Percentiles rank a stretch among this genome's conserved stretches.
phyloP scores from a whole-genome alignment of 257 asterid species.

The Nicotiana tomentosiformis region DNA sequence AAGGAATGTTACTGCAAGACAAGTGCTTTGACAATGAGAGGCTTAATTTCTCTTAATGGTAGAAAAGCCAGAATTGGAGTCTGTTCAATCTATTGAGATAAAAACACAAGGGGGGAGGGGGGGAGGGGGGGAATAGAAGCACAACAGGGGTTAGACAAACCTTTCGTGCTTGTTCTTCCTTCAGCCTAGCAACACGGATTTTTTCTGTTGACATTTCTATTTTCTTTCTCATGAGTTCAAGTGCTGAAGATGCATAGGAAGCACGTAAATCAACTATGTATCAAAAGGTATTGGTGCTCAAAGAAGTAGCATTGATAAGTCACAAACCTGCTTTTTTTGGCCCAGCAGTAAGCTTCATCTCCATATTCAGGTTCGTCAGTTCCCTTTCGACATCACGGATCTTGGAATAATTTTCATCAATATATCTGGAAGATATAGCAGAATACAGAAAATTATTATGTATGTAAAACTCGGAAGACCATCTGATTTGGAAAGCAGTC shows the following conservation, averaged over 20 bases:
- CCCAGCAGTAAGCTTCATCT: slow-evolving; percentile 95
- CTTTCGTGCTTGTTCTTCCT: slow-evolving; percentile 77
- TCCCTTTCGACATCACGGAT: slow-evolving; percentile 98
- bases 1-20: neutral
- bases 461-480: neutral
- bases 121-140: neutral
- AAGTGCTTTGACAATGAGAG: neutral
- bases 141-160: slow-evolving; percentile 23
- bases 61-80: neutral
- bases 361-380: slow-evolving; percentile 70
- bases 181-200: slow-evolving; percentile 62
- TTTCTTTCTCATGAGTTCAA: slow-evolving; percentile 92
- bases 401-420: slow-evolving; percentile 85
- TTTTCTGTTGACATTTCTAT: slow-evolving; percentile 81
- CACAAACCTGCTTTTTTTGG: slow-evolving; percentile 82
- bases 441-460: neutral
- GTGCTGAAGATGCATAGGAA: slow-evolving; percentile 39
- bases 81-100: neutral
- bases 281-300: neutral
- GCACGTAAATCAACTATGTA: neutral
- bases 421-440: slow-evolving; percentile 52
- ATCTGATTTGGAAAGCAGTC: neutral
- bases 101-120: neutral
- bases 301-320: neutral
- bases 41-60: neutral